Evolutionary conservation across 805 yeast genomes (phyloP).

Genomic region (Starmerella floricola): DNA sequence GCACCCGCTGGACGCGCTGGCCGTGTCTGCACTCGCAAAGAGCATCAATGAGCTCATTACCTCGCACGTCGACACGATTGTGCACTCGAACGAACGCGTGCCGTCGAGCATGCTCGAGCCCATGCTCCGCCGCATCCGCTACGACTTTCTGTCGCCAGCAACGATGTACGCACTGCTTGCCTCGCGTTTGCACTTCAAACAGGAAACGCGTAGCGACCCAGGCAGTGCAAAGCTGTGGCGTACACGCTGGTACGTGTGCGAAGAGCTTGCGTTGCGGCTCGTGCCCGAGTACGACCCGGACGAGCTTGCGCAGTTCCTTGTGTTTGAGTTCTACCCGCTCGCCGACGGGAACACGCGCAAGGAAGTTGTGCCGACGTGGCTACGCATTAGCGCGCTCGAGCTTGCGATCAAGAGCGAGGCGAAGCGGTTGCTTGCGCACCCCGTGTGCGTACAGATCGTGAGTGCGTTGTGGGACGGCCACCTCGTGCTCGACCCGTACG

Average conservation of each 20-base stretch:
- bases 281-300: constrained; percentile 34
- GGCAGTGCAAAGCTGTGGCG: constrained; percentile 28
- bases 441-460: constrained; percentile 37
- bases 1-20: constrained; percentile 27
- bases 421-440: constrained; percentile 41
- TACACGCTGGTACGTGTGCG: constrained; percentile 43
- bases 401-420: constrained; percentile 43
- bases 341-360: constrained; percentile 28
- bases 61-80: constrained; percentile 34
- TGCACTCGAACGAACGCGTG: constrained; percentile 44
- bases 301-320: constrained; percentile 37
- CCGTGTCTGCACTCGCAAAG: constrained; percentile 27
- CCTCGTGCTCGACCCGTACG: constrained; percentile 32
- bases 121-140: constrained; percentile 30
- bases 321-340: constrained; percentile 38
- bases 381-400: constrained; percentile 39
- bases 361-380: constrained; percentile 25
- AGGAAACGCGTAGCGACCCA: constrained; percentile 27
- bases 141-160: constrained; percentile 24
- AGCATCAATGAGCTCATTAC: constrained; percentile 35
- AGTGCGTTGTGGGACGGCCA: constrained; percentile 44
- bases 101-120: constrained; percentile 39
- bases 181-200: constrained; percentile 30
- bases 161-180: constrained; percentile 33
- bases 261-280: constrained; percentile 40